Evolutionary conservation across 768 basidiomycete species (phyloP).

Genomic region (Agrocybe chaxingu): DNA sequence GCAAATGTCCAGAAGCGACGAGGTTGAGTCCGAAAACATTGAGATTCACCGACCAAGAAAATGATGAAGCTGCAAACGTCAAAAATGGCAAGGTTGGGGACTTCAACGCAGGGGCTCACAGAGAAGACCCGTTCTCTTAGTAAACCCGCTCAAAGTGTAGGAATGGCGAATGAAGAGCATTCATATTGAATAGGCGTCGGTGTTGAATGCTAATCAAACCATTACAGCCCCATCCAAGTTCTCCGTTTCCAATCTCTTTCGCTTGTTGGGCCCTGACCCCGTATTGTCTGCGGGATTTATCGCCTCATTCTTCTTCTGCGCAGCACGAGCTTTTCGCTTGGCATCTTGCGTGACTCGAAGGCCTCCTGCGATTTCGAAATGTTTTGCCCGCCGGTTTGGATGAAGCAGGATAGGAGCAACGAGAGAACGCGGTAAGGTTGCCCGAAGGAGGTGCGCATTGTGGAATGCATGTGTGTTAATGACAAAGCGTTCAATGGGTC

Average conservation of each 20-base stretch:
- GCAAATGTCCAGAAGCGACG: too few species aligned
- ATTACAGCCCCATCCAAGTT: background rate
- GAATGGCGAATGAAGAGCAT: too few species aligned
- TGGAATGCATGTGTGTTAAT: conserved; percentile 19
- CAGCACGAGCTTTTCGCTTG: conserved; percentile 9
- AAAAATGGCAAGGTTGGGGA: too few species aligned
- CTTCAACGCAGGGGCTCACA: too few species aligned
- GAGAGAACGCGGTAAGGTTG: conserved; percentile 7
- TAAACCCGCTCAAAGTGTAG: too few species aligned
- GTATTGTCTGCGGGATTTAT: background rate
- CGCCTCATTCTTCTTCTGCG: conserved; percentile 7
- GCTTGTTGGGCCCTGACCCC: conserved; percentile 6
- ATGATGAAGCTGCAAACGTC: too few species aligned
- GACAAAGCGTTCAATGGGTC: conserved; percentile 8
- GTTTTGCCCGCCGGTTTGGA: conserved; percentile 7
- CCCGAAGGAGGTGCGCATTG: conserved; percentile 14
- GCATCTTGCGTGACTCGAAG: conserved; percentile 10
- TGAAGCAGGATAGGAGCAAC: conserved; percentile 11
- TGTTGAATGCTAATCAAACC: too few species aligned
- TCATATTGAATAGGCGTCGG: too few species aligned
- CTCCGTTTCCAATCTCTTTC: conserved; percentile 11
- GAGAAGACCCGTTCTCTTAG: too few species aligned
- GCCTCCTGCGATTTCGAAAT: conserved; percentile 10
- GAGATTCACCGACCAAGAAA: too few species aligned
- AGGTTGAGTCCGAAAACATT: too few species aligned